Percentiles rank a stretch among this genome's conserved stretches.
Conservation (phyloP, 2,329 filamentous ascomycete species). For the Paracorniculantispora psalliotae region DNA sequence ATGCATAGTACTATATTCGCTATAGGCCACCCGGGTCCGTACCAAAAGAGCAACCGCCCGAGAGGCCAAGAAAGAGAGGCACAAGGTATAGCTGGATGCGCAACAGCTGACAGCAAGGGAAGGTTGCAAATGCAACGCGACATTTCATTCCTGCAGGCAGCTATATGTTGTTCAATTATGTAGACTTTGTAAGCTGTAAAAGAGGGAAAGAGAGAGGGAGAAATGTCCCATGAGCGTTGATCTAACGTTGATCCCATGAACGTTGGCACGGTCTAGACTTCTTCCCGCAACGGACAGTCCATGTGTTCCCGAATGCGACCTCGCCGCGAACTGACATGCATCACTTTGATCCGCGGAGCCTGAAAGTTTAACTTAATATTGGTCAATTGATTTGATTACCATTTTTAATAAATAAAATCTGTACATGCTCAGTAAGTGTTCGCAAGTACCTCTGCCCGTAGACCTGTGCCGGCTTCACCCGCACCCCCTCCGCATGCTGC, state of each 20-base stretch:
- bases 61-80: background rate
- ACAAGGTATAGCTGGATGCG: too few relatives aligned
- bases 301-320: background rate
- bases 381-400: background rate
- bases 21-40: too few relatives aligned
- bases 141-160: background rate
- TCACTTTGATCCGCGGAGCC: background rate
- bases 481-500: background rate
- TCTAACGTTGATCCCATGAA: background rate
- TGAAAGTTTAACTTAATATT: background rate
- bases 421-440: background rate
- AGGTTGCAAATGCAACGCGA: background rate
- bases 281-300: background rate
- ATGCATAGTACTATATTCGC: conserved; percentile 4
- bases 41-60: too few relatives aligned
- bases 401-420: too few relatives aligned
- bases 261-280: background rate
- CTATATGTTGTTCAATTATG: background rate
- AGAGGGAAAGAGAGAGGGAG: background rate
- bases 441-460: background rate
- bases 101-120: background rate
- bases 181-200: background rate
- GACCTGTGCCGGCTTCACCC: background rate
- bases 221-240: too few relatives aligned
- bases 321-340: background rate